Conservation (phyloP, 2,329 filamentous ascomycete species). For the Knufia fluminis region DNA sequence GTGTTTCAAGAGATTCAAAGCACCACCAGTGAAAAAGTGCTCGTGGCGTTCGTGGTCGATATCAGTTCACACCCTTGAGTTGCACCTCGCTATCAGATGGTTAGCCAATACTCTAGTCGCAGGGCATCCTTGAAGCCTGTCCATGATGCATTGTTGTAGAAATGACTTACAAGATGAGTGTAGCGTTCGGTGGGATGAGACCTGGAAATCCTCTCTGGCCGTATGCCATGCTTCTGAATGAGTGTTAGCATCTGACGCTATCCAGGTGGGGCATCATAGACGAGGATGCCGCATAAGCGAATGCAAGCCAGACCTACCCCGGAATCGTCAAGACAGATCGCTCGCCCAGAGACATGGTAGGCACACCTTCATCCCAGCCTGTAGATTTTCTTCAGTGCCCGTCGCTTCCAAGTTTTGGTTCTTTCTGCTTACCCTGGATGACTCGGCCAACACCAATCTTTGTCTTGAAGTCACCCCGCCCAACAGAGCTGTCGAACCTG, state of each 20-base stretch:
- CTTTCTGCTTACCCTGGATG: constrained; percentile 56
- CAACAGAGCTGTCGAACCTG: constrained; percentile 84
- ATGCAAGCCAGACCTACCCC: constrained; percentile 44
- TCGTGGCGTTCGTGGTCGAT: not conserved
- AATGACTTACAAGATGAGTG: constrained; percentile 68
- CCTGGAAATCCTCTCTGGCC: constrained; percentile 58
- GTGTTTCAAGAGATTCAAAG: too few relatives aligned
- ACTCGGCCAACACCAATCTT: constrained; percentile 74
- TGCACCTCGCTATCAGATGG: constrained; percentile 51
- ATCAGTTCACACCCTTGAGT: constrained; percentile 43
- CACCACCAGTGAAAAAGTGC: not conserved
- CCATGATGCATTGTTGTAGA: not conserved
- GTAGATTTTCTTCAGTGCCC: not conserved
- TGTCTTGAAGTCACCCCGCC: constrained; percentile 65
- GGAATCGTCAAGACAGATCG: constrained; percentile 77
- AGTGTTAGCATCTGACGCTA: constrained; percentile 10
- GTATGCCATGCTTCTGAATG: constrained; percentile 5
- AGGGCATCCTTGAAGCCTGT: too few relatives aligned
- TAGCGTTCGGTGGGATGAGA: constrained; percentile 65
- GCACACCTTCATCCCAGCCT: constrained; percentile 12
- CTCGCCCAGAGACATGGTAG: constrained; percentile 54
- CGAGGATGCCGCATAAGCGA: not conserved
- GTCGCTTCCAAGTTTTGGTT: not conserved
- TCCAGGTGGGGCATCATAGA: not conserved
- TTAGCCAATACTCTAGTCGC: constrained; percentile 7